Evolutionary conservation across 306 rosid species (phyloP).

Genomic region (Prunus salicina): DNA sequence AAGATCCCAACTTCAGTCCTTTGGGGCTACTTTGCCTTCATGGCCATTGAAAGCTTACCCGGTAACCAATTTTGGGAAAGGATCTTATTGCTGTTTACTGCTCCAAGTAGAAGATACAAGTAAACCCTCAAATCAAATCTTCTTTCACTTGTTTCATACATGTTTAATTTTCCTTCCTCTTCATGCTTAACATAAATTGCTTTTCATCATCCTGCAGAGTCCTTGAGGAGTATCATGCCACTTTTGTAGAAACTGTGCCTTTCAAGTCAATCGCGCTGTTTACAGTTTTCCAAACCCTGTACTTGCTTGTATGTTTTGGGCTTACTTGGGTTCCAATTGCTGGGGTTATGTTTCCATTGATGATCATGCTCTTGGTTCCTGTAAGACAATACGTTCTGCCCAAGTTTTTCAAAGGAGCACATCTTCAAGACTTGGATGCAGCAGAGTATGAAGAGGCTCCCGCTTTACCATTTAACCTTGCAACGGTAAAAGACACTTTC

Average conservation of each 20-base stretch:
- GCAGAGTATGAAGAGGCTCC: slow-evolving; percentile 92
- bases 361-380: slow-evolving; percentile 97
- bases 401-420: slow-evolving; percentile 83
- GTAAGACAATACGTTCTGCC: slow-evolving; percentile 86
- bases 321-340: slow-evolving; percentile 98
- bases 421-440: slow-evolving; percentile 97
- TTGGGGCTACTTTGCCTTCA: slow-evolving; percentile 98
- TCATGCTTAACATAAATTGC: slow-evolving; percentile 4
- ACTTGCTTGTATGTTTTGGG: slow-evolving; percentile 84
- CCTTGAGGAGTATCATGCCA: slow-evolving; percentile 91
- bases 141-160: neutral
- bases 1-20: slow-evolving; percentile 97
- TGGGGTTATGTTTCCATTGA: slow-evolving; percentile 84
- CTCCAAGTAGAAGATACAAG: slow-evolving; percentile 92
- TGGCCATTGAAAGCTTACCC: slow-evolving; percentile 98
- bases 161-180: neutral
- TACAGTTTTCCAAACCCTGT: slow-evolving; percentile 77
- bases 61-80: slow-evolving; percentile 99
- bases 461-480: slow-evolving; percentile 71
- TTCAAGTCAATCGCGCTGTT: slow-evolving; percentile 74
- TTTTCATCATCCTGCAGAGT: slow-evolving; percentile 56
- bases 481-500: slow-evolving; percentile 43
- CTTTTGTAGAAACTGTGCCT: slow-evolving; percentile 98
- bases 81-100: slow-evolving; percentile 85
- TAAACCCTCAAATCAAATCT: slow-evolving; percentile 9